Conservation (phyloP, 2,329 filamentous ascomycete species). For the Xylariaceae sp. region DNA sequence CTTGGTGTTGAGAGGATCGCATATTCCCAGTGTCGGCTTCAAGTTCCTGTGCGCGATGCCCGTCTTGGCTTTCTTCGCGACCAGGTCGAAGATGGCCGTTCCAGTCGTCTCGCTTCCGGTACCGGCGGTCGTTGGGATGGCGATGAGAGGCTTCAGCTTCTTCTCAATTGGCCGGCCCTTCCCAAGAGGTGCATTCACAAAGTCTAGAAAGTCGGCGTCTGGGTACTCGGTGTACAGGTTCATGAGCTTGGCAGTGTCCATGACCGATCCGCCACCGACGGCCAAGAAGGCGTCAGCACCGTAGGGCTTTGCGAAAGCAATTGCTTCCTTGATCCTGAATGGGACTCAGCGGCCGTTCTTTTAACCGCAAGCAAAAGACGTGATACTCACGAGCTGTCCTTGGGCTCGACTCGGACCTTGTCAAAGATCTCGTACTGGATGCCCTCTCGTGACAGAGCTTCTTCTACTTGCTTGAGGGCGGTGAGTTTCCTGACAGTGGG, state of each 20-base stretch:
- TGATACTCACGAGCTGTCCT: constrained; percentile 74
- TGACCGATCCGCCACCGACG: constrained; percentile 89
- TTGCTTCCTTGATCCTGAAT: constrained; percentile 76
- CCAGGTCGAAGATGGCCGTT: constrained; percentile 95
- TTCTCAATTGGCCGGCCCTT: constrained; percentile 73
- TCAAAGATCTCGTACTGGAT: constrained; percentile 79
- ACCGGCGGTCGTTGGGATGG: constrained; percentile 80
- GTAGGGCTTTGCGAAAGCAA: constrained; percentile 78
- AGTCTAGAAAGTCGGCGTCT: constrained; percentile 91
- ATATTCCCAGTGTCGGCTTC: constrained; percentile 90
- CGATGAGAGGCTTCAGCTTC: constrained; percentile 70
- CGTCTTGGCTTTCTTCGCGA: constrained; percentile 86
- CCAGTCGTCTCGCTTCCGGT: constrained; percentile 94
- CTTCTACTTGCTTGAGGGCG: constrained; percentile 84
- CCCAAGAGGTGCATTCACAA: constrained; percentile 92
- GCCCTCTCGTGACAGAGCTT: constrained; percentile 73
- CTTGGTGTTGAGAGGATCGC: constrained; percentile 79
- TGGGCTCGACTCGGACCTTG: constrained; percentile 81
- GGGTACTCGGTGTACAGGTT: constrained; percentile 91
- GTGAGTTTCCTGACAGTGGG: constrained; percentile 73
- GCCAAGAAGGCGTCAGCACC: constrained; percentile 85
- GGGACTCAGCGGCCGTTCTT: constrained; percentile 3
- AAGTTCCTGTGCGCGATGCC: constrained; percentile 93
- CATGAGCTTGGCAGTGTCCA: constrained; percentile 98
- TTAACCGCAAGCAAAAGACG: not conserved